Conservation (phyloP, 2,329 filamentous ascomycete genomes). For the Calonectria ilicicola region DNA sequence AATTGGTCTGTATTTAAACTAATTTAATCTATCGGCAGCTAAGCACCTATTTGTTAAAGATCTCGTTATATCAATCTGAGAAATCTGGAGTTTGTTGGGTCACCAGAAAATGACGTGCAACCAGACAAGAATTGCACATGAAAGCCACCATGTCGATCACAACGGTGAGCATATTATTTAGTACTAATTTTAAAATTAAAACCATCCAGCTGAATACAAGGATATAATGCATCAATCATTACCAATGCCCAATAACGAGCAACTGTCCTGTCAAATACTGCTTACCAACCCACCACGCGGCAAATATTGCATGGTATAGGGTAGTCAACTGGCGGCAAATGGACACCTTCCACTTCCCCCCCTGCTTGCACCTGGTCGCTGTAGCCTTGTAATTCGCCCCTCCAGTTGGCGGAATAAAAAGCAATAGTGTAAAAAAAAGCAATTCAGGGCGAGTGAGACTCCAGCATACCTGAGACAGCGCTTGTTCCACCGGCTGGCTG, state of each 20-base stretch:
- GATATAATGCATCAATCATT: not conserved
- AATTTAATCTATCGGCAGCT: not conserved
- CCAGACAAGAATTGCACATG: not conserved
- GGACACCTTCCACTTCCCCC: not conserved
- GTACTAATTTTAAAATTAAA: not conserved
- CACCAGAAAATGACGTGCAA: not conserved
- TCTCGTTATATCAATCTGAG: not conserved
- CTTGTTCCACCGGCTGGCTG: not conserved
- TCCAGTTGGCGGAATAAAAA: slow-evolving; percentile 19
- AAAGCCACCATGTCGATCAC: not conserved
- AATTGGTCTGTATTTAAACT: not conserved
- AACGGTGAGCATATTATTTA: not conserved
- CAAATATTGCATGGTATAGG: not conserved
- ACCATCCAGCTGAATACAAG: not conserved
- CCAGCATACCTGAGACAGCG: slow-evolving; percentile 10
- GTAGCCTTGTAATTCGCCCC: not conserved
- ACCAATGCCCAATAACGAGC: not conserved
- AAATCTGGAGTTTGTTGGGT: not conserved
- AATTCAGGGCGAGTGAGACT: not conserved
- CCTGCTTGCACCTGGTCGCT: not conserved
- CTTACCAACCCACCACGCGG: not conserved
- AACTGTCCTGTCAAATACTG: not conserved
- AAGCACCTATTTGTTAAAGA: not conserved
- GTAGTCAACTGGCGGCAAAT: not conserved
- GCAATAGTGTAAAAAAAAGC: not conserved